Conservation (phyloP, 208 protist species). For the Wallacemonas collosoma region DNA sequence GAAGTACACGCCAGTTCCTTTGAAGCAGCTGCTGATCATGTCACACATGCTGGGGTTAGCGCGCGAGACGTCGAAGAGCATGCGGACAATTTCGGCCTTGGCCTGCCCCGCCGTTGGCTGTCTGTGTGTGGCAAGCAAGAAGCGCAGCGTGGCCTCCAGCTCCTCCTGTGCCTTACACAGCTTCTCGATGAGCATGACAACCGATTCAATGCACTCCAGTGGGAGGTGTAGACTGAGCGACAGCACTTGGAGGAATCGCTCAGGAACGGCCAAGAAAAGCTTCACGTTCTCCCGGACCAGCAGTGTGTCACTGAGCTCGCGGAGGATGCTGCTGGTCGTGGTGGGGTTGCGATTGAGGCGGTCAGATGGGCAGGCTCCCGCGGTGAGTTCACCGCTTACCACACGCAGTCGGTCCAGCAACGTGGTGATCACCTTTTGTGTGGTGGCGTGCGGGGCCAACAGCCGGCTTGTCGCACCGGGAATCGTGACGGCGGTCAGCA, state of each 20-base stretch:
- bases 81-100: slow-evolving; percentile 80
- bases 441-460: slow-evolving; percentile 65
- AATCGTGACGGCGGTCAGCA: slow-evolving; percentile 63
- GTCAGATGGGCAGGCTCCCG: slow-evolving; percentile 7
- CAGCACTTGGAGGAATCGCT: slow-evolving; percentile 65
- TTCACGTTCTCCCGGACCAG: slow-evolving; percentile 61
- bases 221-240: slow-evolving; percentile 54
- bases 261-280: slow-evolving; percentile 56
- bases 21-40: slow-evolving; percentile 57
- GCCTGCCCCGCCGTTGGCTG: slow-evolving; percentile 42
- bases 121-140: slow-evolving; percentile 41
- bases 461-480: slow-evolving; percentile 44
- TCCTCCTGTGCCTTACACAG: slow-evolving; percentile 71
- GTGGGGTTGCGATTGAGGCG: slow-evolving; percentile 22
- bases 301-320: slow-evolving; percentile 83
- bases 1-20: slow-evolving; percentile 56
- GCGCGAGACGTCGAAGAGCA: slow-evolving; percentile 88
- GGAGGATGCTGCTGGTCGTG: slow-evolving; percentile 63
- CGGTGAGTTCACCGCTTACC: slow-evolving; percentile 8
- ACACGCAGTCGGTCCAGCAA: slow-evolving; percentile 61
- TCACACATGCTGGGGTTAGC: slow-evolving; percentile 73
- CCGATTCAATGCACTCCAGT: slow-evolving; percentile 66
- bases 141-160: slow-evolving; percentile 63
- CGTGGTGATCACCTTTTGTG: slow-evolving; percentile 66
- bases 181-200: slow-evolving; percentile 85